Evolutionary conservation across 1,284 basidiomycete species (phyloP), one percentile per base, ranked within the genome.

Genomic region (Ceraceosorus bombacis): DNA sequence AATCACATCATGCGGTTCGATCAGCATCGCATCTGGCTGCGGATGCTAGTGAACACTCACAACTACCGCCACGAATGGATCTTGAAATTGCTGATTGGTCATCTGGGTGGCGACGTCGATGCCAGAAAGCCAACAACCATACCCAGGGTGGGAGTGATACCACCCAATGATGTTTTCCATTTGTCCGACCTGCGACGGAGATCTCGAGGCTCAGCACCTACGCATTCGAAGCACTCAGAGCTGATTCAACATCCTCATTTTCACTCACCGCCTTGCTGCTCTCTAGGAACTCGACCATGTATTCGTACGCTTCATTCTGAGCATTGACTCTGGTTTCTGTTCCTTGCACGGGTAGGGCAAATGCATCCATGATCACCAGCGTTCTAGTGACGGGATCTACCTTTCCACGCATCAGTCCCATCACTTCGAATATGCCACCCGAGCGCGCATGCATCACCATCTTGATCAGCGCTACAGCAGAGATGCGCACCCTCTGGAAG

Each of bases 101-200:
- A 88, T 83, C 78, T 98, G 94, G 0, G 94, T 98, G 78, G 88
- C 88, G 58, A 98, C 93, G 81, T 99, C 95, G 48, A 98, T 95
- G 70, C 90, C 93, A 54, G 91, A 95, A 48, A 99, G 81, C 95
- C 95, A 99, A 80, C 95, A 99, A 5, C 95, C 95, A 78, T 98
- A 99, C 39, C 95, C 95, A 57, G 95, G 95, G 82, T 99, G 95
- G 53, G 95, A 98, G 78, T 98, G 94, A 78, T 98, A 98, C 94
- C 94, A 98, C n/a, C 94, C 94, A 61, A 96, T 87, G 5, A 88
- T 86, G 71, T 95, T 86, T 77, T 97, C 94, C 15, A 86, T 78
- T 63, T 91, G 83, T 10, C 85, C 86, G 10, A 88, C 88, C 87
- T 91, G 67, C 8, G 40, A 9, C 41, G 27, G 51, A 48, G 50